Conservation (phyloP, 2,329 filamentous ascomycete genomes). For the Tolypocladium tropicale region DNA sequence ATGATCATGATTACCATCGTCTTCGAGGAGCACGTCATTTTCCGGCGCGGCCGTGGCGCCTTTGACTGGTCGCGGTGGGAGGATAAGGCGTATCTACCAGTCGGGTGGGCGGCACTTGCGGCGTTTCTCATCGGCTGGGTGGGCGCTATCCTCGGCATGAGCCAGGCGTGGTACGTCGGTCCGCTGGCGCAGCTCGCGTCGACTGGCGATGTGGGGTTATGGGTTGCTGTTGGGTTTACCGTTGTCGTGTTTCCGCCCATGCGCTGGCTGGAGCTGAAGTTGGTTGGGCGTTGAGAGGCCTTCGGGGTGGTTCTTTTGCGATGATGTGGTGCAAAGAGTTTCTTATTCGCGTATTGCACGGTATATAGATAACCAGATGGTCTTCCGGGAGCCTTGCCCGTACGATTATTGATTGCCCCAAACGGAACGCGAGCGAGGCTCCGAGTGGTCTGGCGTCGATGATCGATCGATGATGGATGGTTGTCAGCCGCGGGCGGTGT, state of each 20-base stretch:
- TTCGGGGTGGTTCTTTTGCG: background rate
- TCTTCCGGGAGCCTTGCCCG: too few relatives aligned
- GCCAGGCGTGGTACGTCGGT: conserved; percentile 47
- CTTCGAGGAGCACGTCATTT: conserved; percentile 32
- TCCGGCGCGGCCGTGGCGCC: conserved; percentile 23
- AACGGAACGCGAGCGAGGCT: too few relatives aligned
- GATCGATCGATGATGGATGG: too few relatives aligned
- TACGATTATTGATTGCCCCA: too few relatives aligned
- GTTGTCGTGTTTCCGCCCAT: conserved; percentile 30
- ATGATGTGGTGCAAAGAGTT: too few relatives aligned
- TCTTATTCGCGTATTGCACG: too few relatives aligned
- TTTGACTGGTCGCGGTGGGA: conserved; percentile 37
- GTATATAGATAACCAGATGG: too few relatives aligned
- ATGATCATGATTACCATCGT: conserved; percentile 39
- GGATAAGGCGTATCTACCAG: conserved; percentile 30
- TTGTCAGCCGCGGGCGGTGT: background rate
- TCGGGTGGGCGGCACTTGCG: conserved; percentile 31
- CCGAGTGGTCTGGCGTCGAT: background rate
- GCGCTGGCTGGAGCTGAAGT: conserved; percentile 17
- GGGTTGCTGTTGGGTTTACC: conserved; percentile 55
- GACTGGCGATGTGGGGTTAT: conserved; percentile 37
- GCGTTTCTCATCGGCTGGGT: conserved; percentile 34
- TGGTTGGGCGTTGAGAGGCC: conserved; percentile 10
- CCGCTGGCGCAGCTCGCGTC: conserved; percentile 44
- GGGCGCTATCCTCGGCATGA: conserved; percentile 47